Evolutionary conservation across 495 filamentous ascomycete species (phyloP).

Genomic region (Parachaetomium inaequale): DNA sequence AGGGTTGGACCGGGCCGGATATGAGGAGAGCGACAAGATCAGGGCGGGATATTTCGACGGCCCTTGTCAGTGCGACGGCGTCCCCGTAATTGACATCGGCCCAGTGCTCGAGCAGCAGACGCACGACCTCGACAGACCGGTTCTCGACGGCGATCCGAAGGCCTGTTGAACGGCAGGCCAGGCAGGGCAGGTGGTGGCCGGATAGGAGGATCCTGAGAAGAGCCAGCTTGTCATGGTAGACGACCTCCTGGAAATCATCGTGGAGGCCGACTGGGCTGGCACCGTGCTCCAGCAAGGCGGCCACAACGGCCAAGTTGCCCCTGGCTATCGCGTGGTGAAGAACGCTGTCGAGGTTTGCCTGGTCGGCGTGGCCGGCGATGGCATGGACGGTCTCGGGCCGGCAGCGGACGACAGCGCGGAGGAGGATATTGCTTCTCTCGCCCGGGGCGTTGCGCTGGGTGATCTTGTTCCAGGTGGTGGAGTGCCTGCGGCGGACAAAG

Average conservation of each 20-base stretch:
- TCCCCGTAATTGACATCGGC: constrained; percentile 32
- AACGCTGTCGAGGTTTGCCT: constrained; percentile 31
- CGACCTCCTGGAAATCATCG: constrained; percentile 31
- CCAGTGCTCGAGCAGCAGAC: constrained; percentile 27
- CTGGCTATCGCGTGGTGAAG: constrained; percentile 31
- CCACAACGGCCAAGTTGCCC: constrained; percentile 24
- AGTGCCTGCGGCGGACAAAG: constrained; percentile 25
- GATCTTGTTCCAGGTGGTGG: constrained; percentile 24
- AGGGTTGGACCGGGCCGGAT: constrained; percentile 27
- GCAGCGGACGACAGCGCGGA: constrained; percentile 27
- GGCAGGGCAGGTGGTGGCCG: constrained; percentile 31
- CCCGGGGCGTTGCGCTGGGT: constrained; percentile 17
- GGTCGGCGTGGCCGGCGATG: constrained; percentile 31
- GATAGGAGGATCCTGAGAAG: constrained; percentile 26
- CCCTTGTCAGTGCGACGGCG: constrained; percentile 24
- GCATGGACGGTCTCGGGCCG: constrained; percentile 28
- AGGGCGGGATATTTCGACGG: constrained; percentile 25
- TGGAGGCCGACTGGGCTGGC: constrained; percentile 30
- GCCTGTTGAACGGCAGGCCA: constrained; percentile 30
- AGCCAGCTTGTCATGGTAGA: constrained; percentile 23
- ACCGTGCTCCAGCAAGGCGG: constrained; percentile 29
- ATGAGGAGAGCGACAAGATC: constrained; percentile 28
- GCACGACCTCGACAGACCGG: constrained; percentile 21
- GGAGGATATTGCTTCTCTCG: constrained; percentile 29
- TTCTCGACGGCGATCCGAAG: constrained; percentile 33